Conservation (phyloP, 345 rosid species). For the Excoecaria agallocha region DNA sequence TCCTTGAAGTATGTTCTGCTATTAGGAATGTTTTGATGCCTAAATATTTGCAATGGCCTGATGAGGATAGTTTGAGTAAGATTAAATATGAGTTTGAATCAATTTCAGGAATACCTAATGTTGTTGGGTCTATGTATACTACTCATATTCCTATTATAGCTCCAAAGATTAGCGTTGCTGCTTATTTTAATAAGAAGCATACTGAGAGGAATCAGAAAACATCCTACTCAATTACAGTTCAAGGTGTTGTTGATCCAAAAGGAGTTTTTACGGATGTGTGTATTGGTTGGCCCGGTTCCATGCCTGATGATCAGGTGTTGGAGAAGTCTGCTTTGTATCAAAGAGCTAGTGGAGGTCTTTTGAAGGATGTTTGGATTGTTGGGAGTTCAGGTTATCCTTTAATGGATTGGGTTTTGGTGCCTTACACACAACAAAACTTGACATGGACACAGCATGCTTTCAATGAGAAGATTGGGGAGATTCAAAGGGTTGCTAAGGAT, state of each 20-base stretch:
- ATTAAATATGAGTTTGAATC: slow-evolving; percentile 46
- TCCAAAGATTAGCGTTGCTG: slow-evolving; percentile 68
- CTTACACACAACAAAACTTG: slow-evolving; percentile 65
- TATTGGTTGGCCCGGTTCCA: slow-evolving; percentile 87
- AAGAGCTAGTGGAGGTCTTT: slow-evolving; percentile 62
- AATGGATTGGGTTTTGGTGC: slow-evolving; percentile 80
- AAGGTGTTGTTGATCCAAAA: slow-evolving; percentile 66
- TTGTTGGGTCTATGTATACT: slow-evolving; percentile 75
- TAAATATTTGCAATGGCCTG: slow-evolving; percentile 73
- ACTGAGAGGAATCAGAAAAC: slow-evolving; percentile 80
- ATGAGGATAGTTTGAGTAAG: slow-evolving; percentile 46
- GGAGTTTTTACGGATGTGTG: slow-evolving; percentile 81
- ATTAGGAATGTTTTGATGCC: slow-evolving; percentile 75
- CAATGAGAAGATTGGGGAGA: slow-evolving; percentile 67
- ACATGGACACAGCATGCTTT: slow-evolving; percentile 86
- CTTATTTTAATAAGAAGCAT: slow-evolving; percentile 72
- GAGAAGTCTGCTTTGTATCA: slow-evolving; percentile 72
- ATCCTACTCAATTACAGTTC: slow-evolving; percentile 67
- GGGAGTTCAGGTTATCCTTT: slow-evolving; percentile 67
- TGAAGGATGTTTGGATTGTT: slow-evolving; percentile 66
- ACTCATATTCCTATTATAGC: slow-evolving; percentile 84
- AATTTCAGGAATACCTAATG: slow-evolving; percentile 60
- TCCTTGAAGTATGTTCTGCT: slow-evolving; percentile 76
- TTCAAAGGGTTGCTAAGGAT: slow-evolving; percentile 56
- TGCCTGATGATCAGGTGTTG: slow-evolving; percentile 73